Percentiles rank a stretch among this genome's conserved stretches.
These are phyloP conservation scores for Amanita rimosa DNA, from an alignment of 768 basidiomycete species.

Conservation along the genomic window DNA sequence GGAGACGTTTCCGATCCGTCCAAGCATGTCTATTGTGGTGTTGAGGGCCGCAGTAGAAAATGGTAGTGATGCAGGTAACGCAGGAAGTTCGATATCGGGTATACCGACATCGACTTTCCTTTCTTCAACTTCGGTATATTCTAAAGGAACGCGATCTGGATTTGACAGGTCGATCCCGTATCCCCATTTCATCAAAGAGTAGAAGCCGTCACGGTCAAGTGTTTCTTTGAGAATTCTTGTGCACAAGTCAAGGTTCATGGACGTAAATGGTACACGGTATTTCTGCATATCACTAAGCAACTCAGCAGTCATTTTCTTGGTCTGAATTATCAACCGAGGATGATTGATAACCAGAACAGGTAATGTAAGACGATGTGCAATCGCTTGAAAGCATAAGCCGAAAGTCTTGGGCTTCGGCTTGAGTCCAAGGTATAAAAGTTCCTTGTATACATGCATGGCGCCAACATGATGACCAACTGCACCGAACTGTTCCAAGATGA, in stretches of 20 bases:
- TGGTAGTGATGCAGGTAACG: conserved; percentile 23
- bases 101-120: neutral
- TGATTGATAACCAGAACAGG: conserved; percentile 33
- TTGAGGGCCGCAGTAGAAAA: conserved; percentile 62
- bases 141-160: conserved; percentile 57
- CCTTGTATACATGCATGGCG: conserved; percentile 47
- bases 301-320: conserved; percentile 34
- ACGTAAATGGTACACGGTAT: conserved; percentile 35
- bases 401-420: conserved; percentile 46
- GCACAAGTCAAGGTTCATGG: conserved; percentile 54
- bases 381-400: conserved; percentile 53
- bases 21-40: conserved; percentile 62
- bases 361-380: conserved; percentile 55
- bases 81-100: conserved; percentile 2
- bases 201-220: conserved; percentile 42
- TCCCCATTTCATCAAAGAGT: conserved; percentile 47
- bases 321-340: conserved; percentile 24
- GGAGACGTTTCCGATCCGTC: conserved; percentile 45
- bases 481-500: conserved; percentile 65
- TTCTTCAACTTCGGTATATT: conserved; percentile 18
- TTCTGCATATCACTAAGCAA: conserved; percentile 50
- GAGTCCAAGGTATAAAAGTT: conserved; percentile 35
- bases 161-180: conserved; percentile 72
- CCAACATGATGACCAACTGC: conserved; percentile 62
- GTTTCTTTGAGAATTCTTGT: conserved; percentile 62